Base-by-base conservation (phyloP, 2,329 filamentous ascomycete species). In the Exophiala mesophila region DNA sequence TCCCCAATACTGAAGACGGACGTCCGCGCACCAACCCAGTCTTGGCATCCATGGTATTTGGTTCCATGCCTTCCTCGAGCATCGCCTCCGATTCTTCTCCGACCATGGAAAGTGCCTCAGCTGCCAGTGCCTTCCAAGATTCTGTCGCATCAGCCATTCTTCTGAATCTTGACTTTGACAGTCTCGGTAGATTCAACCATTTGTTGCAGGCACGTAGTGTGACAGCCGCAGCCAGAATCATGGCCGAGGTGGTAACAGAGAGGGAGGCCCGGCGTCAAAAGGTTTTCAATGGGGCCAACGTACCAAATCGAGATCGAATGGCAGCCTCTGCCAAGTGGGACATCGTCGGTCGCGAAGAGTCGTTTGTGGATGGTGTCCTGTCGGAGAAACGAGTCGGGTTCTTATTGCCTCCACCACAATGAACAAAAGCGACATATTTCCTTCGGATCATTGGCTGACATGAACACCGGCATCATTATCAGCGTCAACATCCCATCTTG, bases 1-100 rank as follows among this genome's bases (percentile, higher is more conserved):
- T 56, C 13, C 47, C 52, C 12, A 38, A 34, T 19, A 15, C 51
- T 7, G 52, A 56, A 15, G 45, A 50, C 23, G 40, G 40, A 10
- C 47, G 44, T 21, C 36, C 47, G 4, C 44, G 41, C 26, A 42
- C 45, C 36, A 56, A 56, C 37, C 53, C 53, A 17, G 49, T 47
- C 13, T 41, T 56, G 32, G 44, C 52, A 21, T 41, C 49, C 7
- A 54, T 56, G 53, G 53, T 56, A 7, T 56, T 56, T 50, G 53
- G 53, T 10, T 56, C 53, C 10, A 49, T 55, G 47, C 49, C 51
- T 18, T 51, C 53, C 8, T 49, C 51, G 3, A 32, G 30, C 6
- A 40, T 44, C 29, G 36, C 47, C 31, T 50, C 51, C 12, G 43
- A 49, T 15, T 35, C 40, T 12, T 43, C 39, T 9, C 45, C 45